phyloP scores from a whole-genome alignment of 306 rosid genomes.

The Rosa persica region DNA sequence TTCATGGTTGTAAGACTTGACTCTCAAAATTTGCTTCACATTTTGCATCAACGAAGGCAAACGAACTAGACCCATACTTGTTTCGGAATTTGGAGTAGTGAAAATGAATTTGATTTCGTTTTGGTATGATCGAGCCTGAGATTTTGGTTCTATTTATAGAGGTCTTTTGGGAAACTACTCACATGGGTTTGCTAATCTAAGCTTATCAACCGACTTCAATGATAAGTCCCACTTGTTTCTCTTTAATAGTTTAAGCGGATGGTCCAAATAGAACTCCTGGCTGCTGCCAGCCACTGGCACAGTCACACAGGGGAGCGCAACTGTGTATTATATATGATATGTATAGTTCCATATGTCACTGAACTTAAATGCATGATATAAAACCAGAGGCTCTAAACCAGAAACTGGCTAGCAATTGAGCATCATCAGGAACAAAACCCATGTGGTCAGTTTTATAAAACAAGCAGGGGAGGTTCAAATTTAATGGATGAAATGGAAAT shows the following conservation, averaged over 20 bases:
- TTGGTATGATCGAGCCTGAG: not conserved
- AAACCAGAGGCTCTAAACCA: not conserved
- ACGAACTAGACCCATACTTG: not conserved
- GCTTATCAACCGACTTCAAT: not conserved
- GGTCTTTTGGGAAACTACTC: not conserved
- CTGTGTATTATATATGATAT: not conserved
- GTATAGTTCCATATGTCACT: not conserved
- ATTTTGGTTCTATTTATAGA: not conserved
- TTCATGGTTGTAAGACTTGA: conserved; percentile 21
- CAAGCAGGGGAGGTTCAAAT: not conserved
- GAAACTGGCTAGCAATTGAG: not conserved
- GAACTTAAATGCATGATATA: conserved; percentile 3
- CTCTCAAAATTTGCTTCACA: conserved; percentile 43
- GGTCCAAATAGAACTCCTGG: conserved; percentile 9
- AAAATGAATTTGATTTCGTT: not conserved
- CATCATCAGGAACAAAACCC: not conserved
- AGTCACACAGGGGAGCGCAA: not conserved
- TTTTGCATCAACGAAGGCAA: conserved; percentile 24
- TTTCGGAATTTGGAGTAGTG: not conserved
- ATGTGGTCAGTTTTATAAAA: not conserved
- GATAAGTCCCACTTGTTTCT: not conserved
- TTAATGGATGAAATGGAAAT: no score
- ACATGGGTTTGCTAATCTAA: not conserved
- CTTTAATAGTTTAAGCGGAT: not conserved
- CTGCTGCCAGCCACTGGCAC: not conserved